A percentile compares a stretch with the other conserved stretches of the same genome.
Evolutionary conservation across 768 basidiomycete species (phyloP).

Genomic region (Pleurotus pulmonarius): DNA sequence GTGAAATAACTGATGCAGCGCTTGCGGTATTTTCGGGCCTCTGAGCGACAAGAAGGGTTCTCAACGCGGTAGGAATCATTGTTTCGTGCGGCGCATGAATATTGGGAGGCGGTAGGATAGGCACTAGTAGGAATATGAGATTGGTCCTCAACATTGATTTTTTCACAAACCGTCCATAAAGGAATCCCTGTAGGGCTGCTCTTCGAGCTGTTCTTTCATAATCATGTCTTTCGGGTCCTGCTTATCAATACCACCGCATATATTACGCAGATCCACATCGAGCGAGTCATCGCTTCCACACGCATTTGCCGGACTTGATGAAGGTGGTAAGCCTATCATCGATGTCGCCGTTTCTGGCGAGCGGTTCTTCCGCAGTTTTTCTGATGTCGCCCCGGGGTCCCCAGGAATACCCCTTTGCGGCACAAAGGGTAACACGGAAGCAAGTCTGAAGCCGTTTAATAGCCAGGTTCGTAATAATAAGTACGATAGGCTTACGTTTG

Average conservation of each 20-base stretch:
- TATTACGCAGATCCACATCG: constrained; percentile 24
- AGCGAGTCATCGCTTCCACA: constrained; percentile 16
- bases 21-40: not conserved
- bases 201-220: constrained; percentile 53
- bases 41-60: constrained; percentile 9
- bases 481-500: not conserved
- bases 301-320: constrained; percentile 8
- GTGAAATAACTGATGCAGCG: not conserved
- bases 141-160: too few relatives aligned
- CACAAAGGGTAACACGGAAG: not conserved
- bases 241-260: constrained; percentile 24
- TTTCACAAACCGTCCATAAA: constrained; percentile 1
- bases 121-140: constrained; percentile 37
- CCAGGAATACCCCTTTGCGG: not conserved
- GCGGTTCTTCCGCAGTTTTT: not conserved
- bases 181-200: constrained; percentile 15
- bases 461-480: not conserved
- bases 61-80: constrained; percentile 28
- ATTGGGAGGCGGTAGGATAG: constrained; percentile 51
- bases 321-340: constrained; percentile 22
- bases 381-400: not conserved
- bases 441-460: constrained; percentile 4
- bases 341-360: constrained; percentile 11
- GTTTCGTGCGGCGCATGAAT: constrained; percentile 29
- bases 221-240: constrained; percentile 35